Conservation (phyloP, 345 rosid genomes). For the Abelmoschus esculentus region DNA sequence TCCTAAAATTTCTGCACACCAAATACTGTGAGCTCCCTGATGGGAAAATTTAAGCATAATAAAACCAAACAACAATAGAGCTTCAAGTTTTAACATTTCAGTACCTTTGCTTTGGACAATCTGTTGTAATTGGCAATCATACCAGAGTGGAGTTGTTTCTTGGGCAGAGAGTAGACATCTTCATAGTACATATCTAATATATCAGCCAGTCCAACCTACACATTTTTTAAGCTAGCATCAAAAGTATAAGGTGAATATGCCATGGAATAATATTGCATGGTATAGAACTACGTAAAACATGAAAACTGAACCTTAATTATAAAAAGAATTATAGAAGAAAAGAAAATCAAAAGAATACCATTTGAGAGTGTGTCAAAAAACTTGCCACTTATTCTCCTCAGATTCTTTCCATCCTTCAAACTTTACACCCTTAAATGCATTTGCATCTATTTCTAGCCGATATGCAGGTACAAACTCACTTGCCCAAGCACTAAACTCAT, state of each 20-base stretch:
- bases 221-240: conserved; percentile 18
- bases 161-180: conserved; percentile 69
- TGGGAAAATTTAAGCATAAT: not conserved
- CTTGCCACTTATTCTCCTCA: conserved; percentile 54
- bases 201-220: conserved; percentile 78
- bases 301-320: not conserved
- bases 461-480: conserved; percentile 65
- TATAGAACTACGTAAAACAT: not conserved
- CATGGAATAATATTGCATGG: not conserved
- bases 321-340: conserved; percentile 1
- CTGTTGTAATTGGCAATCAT: conserved; percentile 29
- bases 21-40: not conserved
- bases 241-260: conserved; percentile 8
- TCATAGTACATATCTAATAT: conserved; percentile 73
- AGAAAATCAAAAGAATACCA: conserved; percentile 38
- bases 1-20: not conserved
- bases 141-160: conserved; percentile 50
- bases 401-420: conserved; percentile 75
- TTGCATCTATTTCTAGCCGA: conserved; percentile 51
- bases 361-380: conserved; percentile 85
- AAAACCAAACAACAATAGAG: conserved; percentile 1
- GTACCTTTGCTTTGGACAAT: conserved; percentile 62
- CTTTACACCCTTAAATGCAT: conserved; percentile 41
- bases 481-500: conserved; percentile 66
- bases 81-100: conserved; percentile 2